phyloP scores from a whole-genome alignment of 768 basidiomycete species.

The Tricholoma matsutake region DNA sequence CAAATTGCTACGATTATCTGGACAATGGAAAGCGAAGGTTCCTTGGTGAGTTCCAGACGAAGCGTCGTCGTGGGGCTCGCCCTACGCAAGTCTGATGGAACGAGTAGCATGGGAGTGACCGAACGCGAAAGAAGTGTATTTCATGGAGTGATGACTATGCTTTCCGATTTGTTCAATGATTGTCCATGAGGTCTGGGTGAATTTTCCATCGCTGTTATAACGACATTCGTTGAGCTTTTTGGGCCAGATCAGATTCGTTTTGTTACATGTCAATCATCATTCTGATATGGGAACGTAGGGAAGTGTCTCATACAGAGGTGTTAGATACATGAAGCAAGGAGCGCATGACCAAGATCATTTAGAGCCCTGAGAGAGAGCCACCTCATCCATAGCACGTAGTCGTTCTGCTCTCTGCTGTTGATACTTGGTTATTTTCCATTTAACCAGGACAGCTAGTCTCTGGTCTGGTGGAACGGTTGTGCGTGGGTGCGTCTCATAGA shows the following conservation, averaged over 20 bases:
- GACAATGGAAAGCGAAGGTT: conserved; percentile 44
- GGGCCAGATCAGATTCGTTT: conserved; percentile 16
- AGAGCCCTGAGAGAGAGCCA: neutral
- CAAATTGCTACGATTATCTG: conserved; percentile 88
- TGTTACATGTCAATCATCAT: neutral
- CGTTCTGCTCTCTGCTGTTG: conserved; percentile 27
- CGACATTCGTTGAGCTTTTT: too few species aligned
- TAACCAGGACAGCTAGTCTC: conserved; percentile 49
- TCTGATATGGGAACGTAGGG: too few species aligned
- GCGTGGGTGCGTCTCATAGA: conserved; percentile 79
- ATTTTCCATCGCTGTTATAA: neutral
- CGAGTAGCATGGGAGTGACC: conserved; percentile 25
- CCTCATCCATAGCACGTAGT: conserved; percentile 47
- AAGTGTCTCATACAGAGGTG: too few species aligned
- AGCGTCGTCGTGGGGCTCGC: conserved; percentile 78
- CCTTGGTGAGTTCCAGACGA: conserved; percentile 42
- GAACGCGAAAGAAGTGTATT: conserved; percentile 45
- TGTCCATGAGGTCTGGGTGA: conserved; percentile 2
- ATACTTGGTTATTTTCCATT: conserved; percentile 65
- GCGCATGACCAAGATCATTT: neutral
- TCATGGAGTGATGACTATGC: conserved; percentile 45
- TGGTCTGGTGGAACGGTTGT: conserved; percentile 58
- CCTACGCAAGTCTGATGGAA: conserved; percentile 38
- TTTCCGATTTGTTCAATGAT: conserved; percentile 34
- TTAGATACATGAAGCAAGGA: neutral